phyloP scores from a whole-genome alignment of 306 rosid genomes.

The Urtica urens region DNA sequence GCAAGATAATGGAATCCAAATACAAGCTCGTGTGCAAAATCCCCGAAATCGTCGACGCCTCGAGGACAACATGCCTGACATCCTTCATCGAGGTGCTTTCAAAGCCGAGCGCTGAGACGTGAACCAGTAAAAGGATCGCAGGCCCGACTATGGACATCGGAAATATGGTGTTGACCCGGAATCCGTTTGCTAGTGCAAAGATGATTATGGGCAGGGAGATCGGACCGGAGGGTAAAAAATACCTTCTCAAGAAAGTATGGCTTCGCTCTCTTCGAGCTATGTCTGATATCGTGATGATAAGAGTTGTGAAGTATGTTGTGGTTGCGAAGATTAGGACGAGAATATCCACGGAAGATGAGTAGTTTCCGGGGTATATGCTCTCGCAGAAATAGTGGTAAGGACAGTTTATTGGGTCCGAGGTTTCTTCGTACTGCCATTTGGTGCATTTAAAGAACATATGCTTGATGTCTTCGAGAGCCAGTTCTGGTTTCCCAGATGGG shows the following conservation, averaged over 20 bases:
- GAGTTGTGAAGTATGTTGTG: conserved; percentile 51
- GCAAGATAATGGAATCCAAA: conserved; percentile 56
- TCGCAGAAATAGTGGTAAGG: conserved; percentile 88
- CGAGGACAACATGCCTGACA: conserved; percentile 49
- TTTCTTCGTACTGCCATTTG: conserved; percentile 91
- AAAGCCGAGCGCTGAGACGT: conserved; percentile 57
- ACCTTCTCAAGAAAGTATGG: conserved; percentile 27
- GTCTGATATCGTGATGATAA: conserved; percentile 36
- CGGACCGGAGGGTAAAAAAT: conserved; percentile 65
- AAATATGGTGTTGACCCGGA: conserved; percentile 48
- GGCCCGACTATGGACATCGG: conserved; percentile 68
- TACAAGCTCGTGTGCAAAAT: conserved; percentile 75
- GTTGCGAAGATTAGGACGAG: conserved; percentile 38
- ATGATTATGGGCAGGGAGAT: conserved; percentile 65
- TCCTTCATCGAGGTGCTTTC: conserved; percentile 38
- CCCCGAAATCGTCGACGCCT: conserved; percentile 72
- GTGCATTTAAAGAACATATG: conserved; percentile 68
- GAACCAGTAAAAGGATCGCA: conserved; percentile 61
- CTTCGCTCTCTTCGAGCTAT: conserved; percentile 21
- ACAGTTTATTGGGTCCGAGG: conserved; percentile 54
- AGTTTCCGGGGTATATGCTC: conserved; percentile 51
- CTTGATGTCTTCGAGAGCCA: conserved; percentile 29
- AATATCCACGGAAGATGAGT: conserved; percentile 42
- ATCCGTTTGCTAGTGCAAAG: conserved; percentile 57
- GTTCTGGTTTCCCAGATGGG: conserved; percentile 36